Base-by-base conservation (phyloP, 2,329 filamentous ascomycete species). In the Fusarium drepaniforme region DNA sequence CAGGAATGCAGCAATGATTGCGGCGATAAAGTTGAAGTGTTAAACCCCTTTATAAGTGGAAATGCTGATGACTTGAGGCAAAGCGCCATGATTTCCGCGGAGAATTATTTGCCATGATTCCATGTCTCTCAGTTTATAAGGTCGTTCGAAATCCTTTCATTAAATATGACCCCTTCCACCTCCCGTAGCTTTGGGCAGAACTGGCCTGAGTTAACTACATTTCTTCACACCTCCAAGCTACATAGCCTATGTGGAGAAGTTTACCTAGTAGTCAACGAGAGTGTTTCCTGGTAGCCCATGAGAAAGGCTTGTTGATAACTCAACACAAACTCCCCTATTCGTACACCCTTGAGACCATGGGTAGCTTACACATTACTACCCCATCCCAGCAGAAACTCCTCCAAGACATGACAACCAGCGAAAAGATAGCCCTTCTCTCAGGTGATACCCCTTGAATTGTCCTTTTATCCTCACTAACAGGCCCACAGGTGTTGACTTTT, bases 401-500 rank as follows among this genome's bases (percentile, higher is more conserved):
- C 53, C 86, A 87, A 76, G 88, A 89, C 83, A 86, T 90, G 64
- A 86, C 85, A 9, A 79, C 86, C 53, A 79, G 82, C 7, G 88
- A 90, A 76, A 90, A 90, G 79, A 84, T 88, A 59, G 86, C 88
- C 49, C 82, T 90, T 40, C 82, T 90, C 58, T 84, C 88, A 46
- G 88, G 87, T 87, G 13, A 21, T 21, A 11, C 8, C 65, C 11
- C 16, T 63, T 7, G 16, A 4, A 6, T 8, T 25, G 5, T 12
- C 0, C 1, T 11, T 16, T 30, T 9, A 8, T 13, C 12, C 4
- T 23, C 11, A 56, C 64, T 23, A 21, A 21, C 12, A 37, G 13
- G 23, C 6, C 12, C 3, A 8, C 65, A 88, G 90, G 90, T 65
- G 87, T 89, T 74, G 92, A 93, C 82, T 93, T 93, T 78, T 94